A percentile compares a stretch with the other conserved stretches of the same genome.
Conservation (phyloP, 1,284 basidiomycete species). For the Sporisorium scitamineum region DNA sequence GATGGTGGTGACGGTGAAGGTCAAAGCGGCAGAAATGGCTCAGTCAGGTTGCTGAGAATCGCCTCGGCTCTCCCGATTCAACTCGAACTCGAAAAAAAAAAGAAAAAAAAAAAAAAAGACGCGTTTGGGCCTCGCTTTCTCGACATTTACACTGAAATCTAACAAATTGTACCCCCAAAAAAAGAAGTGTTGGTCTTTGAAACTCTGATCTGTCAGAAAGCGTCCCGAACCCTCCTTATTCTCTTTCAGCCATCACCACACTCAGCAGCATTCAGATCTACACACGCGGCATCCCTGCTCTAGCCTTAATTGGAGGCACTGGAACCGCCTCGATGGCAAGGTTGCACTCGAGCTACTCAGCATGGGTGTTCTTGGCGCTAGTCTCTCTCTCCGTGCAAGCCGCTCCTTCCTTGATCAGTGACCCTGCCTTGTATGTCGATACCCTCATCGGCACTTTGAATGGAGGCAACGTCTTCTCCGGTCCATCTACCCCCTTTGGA, state of each 20-base stretch:
- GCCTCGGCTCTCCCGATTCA: no score
- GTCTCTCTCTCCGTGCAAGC: not conserved
- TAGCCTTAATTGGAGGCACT: not conserved
- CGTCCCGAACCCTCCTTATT: no score
- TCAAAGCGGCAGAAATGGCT: not conserved
- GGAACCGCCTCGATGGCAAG: not conserved
- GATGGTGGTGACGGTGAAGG: not conserved
- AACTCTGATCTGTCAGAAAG: not conserved
- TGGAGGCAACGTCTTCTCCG: conserved; percentile 45
- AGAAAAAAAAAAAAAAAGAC: no score
- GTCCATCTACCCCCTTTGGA: conserved; percentile 38
- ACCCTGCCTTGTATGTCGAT: conserved; percentile 31
- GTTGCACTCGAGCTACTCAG: not conserved
- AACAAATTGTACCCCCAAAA: not conserved
- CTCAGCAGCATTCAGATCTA: no score
- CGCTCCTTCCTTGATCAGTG: conserved; percentile 1
- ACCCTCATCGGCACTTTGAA: conserved; percentile 38
- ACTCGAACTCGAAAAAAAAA: no score
- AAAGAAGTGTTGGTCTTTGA: conserved; percentile 12
- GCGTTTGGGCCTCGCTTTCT: conserved; percentile 2
- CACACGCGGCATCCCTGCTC: not conserved
- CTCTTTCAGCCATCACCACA: not conserved
- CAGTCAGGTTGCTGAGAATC: no score
- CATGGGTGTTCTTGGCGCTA: not conserved
- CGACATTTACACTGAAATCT: not conserved